Evolutionary conservation across 2,329 filamentous ascomycete genomes (phyloP), one percentile per base, ranked within the genome.

Genomic region (Aspergillus costaricaensis): DNA sequence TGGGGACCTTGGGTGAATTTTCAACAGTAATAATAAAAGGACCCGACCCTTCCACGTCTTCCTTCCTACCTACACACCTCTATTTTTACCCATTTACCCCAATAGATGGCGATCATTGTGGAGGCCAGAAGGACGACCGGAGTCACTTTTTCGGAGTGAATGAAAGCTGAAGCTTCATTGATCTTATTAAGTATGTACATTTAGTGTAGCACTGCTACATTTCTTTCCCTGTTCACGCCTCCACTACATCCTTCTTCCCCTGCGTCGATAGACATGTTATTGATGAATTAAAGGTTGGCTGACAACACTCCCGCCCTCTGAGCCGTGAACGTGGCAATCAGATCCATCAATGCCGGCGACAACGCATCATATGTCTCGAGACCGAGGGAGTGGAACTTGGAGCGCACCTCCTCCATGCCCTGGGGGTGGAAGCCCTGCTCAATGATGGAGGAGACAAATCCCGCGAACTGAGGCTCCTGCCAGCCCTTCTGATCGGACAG

Each of bases 401-500:
- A 65, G 44, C 87, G 79, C 3, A 90, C 83, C 17, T 79, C 81
- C 52, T 80, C 81, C 67, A 88, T 87, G 38, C 79, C 77, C 15
- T 76, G 71, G 0, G 86, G 83, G 50, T 82, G 74, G 67, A 85
- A 88, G 1, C 87, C 88, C 70, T 89, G 86, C 82, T 90, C 87
- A 61, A 90, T 88, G 60, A 89, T 85, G 58, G 83, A 87, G 38
- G 83, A 86, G 41, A 90, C 86, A 62, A 90, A 90, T 0, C 83
- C 88, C 2, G 87, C 87, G 65, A 90, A 90, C 69, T 89, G 87
- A 6, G 86, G 86, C 76, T 88, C 87, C 75, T 90, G 87, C 87
- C 88, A 90, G n/a, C 87, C 87, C 70, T 83, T 80, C 57, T 82
- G 74, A 54, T 82, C 77, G 17, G 82, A 84, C 48, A 90, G 76